Percentiles rank a stretch among this genome's conserved stretches.
phyloP scores from a whole-genome alignment of 2,329 filamentous ascomycete species.

The Dothideomycetidae sp. region DNA sequence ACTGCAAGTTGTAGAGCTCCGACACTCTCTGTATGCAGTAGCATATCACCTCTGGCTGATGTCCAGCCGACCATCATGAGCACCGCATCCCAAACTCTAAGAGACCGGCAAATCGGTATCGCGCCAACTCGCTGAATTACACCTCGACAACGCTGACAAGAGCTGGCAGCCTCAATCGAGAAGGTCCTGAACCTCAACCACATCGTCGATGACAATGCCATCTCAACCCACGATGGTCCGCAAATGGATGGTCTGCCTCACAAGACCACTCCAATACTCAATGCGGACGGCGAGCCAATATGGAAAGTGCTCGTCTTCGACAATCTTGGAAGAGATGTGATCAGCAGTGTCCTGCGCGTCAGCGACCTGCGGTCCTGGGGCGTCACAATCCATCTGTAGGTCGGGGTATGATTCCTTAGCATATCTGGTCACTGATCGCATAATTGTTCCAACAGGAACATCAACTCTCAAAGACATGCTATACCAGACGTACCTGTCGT shows the following conservation, averaged over 20 bases:
- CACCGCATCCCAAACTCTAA: constrained; percentile 42
- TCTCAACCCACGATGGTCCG: constrained; percentile 47
- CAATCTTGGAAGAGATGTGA: constrained; percentile 79
- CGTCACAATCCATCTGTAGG: constrained; percentile 89
- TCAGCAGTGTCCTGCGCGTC: constrained; percentile 87
- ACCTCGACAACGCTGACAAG: constrained; percentile 13
- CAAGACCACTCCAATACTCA: constrained; percentile 64
- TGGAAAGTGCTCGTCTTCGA: constrained; percentile 98
- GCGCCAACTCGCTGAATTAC: constrained; percentile 23
- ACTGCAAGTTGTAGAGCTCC: no score
- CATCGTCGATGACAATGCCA: constrained; percentile 38
- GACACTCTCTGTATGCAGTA: constrained; percentile 20
- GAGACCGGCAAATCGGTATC: constrained; percentile 58
- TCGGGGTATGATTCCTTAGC: constrained; percentile 5
- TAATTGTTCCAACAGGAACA: constrained; percentile 50
- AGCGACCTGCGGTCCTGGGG: constrained; percentile 87
- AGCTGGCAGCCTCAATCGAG: constrained; percentile 65
- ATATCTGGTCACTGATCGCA: constrained; percentile 16
- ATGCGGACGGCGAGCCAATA: constrained; percentile 78
- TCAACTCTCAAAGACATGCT: constrained; percentile 65
- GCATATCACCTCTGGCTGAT: constrained; percentile 15
- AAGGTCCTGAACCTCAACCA: constrained; percentile 93
- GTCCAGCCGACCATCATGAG: constrained; percentile 35
- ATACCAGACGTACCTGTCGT: constrained; percentile 95
- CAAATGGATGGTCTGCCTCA: constrained; percentile 48